Evolutionary conservation across 1,284 basidiomycete genomes (phyloP), one percentile per base, ranked within the genome.

Genomic region (Entoloma clypeatum): DNA sequence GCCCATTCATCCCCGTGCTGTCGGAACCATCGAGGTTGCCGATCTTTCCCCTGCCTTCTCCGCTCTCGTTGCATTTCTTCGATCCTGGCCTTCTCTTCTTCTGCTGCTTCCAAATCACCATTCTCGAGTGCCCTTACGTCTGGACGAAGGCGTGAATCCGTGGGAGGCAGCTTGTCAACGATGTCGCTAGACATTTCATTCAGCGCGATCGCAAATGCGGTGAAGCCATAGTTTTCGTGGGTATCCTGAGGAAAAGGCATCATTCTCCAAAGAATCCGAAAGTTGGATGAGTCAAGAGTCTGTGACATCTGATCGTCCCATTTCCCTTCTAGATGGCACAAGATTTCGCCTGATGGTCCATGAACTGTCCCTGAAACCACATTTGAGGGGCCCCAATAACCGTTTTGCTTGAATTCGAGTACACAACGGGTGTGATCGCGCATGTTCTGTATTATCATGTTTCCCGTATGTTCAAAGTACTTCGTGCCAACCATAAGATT

Each of bases 401-500:
- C 84, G 32, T 78, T 79, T 56, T 87, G 87, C 56, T 92, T 91
- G 70, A 93, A 93, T 33, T 88, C 83, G 14, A 92, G 60, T 9
- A 78, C 67, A 51, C 86, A 90, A 21, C 71, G 74, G 18, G 66
- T 65, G 8, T 74, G 68, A 11, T 72, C 75, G 14, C 64, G 65
- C 2, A 62, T 67, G 51, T 88, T 88, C 49, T 76, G 74, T 33
- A 94, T 79, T 14, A 70, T 74, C 76, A 90, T 77, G 60, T 81
- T 75, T 48, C 90, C 80, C 45, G 76, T 69, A 60, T 91, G 81
- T 61, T 93, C 91, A 25, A 94, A 73, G 60, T 93, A 94, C 57
- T 92, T 92, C 13, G 86, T 86, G 16, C 91, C 91, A 61, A 90
- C 82, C 77, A 93, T 82, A 43, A 94, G 69, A 62, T 93, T 93